phyloP scores from a whole-genome alignment of 352 stramenopile species.

The Pythium plurisporium region DNA sequence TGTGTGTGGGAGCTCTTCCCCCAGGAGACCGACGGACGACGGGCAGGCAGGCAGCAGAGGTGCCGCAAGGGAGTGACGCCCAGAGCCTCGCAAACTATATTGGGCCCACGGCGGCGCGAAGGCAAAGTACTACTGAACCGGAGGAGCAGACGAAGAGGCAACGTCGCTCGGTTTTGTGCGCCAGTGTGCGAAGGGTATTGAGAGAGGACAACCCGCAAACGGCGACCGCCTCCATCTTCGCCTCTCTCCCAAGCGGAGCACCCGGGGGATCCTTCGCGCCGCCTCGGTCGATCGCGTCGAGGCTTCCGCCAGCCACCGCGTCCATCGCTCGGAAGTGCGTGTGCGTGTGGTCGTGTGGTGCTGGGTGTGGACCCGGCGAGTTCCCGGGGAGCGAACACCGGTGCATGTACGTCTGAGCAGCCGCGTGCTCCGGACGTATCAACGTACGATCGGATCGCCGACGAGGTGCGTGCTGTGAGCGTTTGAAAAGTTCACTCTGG shows the following conservation, averaged over 20 bases:
- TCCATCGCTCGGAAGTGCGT: no score
- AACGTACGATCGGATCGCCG: no score
- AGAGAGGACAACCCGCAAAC: conserved; percentile 21
- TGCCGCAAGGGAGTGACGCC: conserved; percentile 5
- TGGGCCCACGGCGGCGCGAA: not conserved
- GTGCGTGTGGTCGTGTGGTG: not conserved
- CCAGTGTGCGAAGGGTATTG: conserved; percentile 24
- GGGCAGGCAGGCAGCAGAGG: conserved; percentile 1
- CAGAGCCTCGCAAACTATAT: conserved; percentile 11
- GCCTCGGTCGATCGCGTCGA: conserved; percentile 1
- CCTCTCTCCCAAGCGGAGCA: not conserved
- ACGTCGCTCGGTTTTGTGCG: conserved; percentile 8
- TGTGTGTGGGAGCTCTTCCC: not conserved
- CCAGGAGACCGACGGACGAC: not conserved
- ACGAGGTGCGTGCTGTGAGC: no score
- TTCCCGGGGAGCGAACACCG: not conserved
- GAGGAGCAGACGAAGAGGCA: conserved; percentile 2
- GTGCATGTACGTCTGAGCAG: not conserved
- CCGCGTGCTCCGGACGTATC: no score
- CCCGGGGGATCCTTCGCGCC: conserved; percentile 4
- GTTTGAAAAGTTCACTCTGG: no score
- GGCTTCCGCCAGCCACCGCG: no score
- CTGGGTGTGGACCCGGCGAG: not conserved
- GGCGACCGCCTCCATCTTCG: conserved; percentile 1
- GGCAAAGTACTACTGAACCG: not conserved